phyloP scores from a whole-genome alignment of 2,329 filamentous ascomycete genomes.

The Cladorrhinum sp. region DNA sequence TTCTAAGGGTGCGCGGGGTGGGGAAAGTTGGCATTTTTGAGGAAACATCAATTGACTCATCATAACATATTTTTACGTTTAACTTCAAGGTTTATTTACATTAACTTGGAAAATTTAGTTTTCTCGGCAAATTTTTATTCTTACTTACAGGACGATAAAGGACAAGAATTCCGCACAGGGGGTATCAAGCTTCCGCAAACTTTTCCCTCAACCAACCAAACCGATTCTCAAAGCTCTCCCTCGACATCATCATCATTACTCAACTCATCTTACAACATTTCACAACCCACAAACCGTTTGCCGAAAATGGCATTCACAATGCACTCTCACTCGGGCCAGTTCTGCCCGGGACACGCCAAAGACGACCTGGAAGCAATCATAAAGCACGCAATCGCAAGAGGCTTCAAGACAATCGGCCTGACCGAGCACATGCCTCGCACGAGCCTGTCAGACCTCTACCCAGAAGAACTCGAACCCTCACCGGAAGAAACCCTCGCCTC shows the following conservation, averaged over 20 bases:
- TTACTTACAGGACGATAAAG: too few relatives aligned
- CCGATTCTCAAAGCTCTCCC: too few relatives aligned
- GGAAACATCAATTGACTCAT: background rate
- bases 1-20: too few relatives aligned
- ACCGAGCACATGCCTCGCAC: conserved; percentile 94
- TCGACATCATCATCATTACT: too few relatives aligned
- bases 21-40: background rate
- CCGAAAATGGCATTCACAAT: conserved; percentile 86
- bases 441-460: conserved; percentile 74
- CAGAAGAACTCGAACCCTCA: conserved; percentile 69
- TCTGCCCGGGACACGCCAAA: conserved; percentile 86
- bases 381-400: conserved; percentile 70
- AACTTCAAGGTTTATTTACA: too few relatives aligned
- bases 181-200: too few relatives aligned
- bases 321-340: conserved; percentile 96
- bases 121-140: too few relatives aligned
- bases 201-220: too few relatives aligned
- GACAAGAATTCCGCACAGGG: too few relatives aligned
- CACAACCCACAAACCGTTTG: background rate
- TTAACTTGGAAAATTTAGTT: too few relatives aligned
- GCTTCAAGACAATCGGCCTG: conserved; percentile 79
- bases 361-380: conserved; percentile 82
- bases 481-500: conserved; percentile 46
- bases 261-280: background rate
- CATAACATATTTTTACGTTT: too few relatives aligned